Base-by-base conservation (phyloP, 345 rosid species). In the Populus simonii region DNA sequence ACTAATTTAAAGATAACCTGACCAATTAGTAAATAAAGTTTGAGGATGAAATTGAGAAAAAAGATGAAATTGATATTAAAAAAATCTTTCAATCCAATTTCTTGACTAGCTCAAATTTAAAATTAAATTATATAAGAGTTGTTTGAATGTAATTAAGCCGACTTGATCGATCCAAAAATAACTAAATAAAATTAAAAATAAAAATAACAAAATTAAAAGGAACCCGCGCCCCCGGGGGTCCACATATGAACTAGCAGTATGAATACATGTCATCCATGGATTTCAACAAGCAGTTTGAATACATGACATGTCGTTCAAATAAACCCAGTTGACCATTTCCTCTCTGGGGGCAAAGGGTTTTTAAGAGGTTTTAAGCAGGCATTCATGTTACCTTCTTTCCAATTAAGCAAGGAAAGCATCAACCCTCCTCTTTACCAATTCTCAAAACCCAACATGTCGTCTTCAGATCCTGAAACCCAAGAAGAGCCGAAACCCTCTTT, bases 401-500 rank as follows among this genome's bases (percentile, higher is more conserved):
- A 59, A 10, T 59, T 59, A 15, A 23, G 13, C 65, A n/a, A 23
- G 65, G n/a, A 59, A 59, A 59, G 5, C 65, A 23, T 22, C 23
- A 59, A n/a, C 16, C 29, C 29, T n/a, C 6, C 6, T n/a, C 65
- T 23, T 59, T 59, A 11, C 65, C 3, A 23, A 23, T 59, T 59
- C 65, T 23, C 65, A 23, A 23, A 59, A n/a, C 65, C 65, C 29
- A 59, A 11, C 15, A 59, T 59, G 65, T 63, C 71, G 8, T 22
- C 29, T 70, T 43, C 80, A 43, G 79, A 70, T 77, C 70, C 69
- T 35, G 53, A 70, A 70, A 45, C 47, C 35, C 74, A 35, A 8
- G 23, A 45, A 70, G 62, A 4, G 8, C 63, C 29, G 22, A 67
- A 62, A 47, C 55, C 45, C 31, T 12, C 51, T 1, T 33, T 9